Base-by-base conservation (phyloP, 768 basidiomycete genomes). In the Lentinula sp. region DNA sequence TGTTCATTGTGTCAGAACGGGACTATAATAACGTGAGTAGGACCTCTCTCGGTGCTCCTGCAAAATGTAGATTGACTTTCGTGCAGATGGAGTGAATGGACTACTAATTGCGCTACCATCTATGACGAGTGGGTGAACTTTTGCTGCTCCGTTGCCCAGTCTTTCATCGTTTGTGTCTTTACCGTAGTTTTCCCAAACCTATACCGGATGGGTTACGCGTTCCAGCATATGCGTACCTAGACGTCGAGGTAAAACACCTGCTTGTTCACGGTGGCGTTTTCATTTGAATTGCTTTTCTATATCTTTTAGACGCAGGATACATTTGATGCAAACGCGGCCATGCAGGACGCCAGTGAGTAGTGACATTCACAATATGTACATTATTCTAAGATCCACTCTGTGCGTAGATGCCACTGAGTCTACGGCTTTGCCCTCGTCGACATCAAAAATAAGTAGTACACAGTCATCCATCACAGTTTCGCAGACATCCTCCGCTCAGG, bases 171-270 rank as follows among this genome's bases (percentile, higher is more conserved):
- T 6, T 10, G 50, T 61, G 37, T 2, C 45, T 49, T 45, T 5
- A 28, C 28, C 45, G 28, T 28, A 83, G 83, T n/a, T 86, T 73
- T 62, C 80, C 83, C 0, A 56, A 71, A 13, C 65, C 70, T n/a
- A 70, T 87, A 52, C 86, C 86, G 2, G 61, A 65, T 0, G 79
- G 78, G 8, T 75, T 81, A 1, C 71, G 74, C 10, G 76, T 88
- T 18, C 86, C 85, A 8, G 78, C 77, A 10, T 88, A 86, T 86
- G 86, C 86, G 11, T 88, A 80, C 62, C 70, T 82, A 37, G 78
- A 84, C 60, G 79, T 87, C 21, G 69, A 74, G 66, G 78, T 80
- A 66, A 13, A 49, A 66, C 23, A 43, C 4, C 35, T 45, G 37
- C 31, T 16, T 13, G 18, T 5, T n/a, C 18, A 18, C 5, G 8